Evolutionary conservation across 2,329 filamentous ascomycete genomes (phyloP).

Genomic region (Truncatella angustata): DNA sequence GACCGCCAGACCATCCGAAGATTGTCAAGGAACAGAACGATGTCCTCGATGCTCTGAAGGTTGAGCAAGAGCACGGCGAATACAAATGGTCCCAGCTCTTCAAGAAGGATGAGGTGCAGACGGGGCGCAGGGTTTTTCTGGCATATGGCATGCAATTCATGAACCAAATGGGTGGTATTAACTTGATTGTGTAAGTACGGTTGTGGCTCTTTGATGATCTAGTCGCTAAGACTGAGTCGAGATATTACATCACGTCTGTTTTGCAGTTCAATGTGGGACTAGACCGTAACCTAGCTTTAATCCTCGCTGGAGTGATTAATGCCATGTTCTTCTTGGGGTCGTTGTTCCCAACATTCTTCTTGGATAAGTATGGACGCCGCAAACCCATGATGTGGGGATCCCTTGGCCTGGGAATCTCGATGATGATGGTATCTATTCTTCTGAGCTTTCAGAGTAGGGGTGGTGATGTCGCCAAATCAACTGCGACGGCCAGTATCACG

Average conservation of each 20-base stretch:
- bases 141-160: constrained; percentile 47
- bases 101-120: constrained; percentile 40
- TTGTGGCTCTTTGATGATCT: no score
- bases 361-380: constrained; percentile 37
- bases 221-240: no score
- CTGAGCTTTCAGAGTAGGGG: constrained; percentile 21
- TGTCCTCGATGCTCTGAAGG: constrained; percentile 41
- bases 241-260: constrained; percentile 12
- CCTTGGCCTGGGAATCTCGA: constrained; percentile 30
- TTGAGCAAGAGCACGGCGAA: constrained; percentile 30
- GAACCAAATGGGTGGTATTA: constrained; percentile 49
- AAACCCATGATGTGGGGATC: constrained; percentile 42
- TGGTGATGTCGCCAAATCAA: constrained; percentile 15
- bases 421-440: constrained; percentile 36
- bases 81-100: constrained; percentile 40
- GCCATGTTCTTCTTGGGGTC: constrained; percentile 29
- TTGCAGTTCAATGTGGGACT: constrained; percentile 10
- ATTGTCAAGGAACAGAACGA: constrained; percentile 32
- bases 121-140: constrained; percentile 41
- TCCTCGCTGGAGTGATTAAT: constrained; percentile 14
- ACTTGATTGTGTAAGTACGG: constrained; percentile 36
- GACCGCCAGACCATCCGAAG: constrained; percentile 31
- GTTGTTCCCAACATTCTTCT: constrained; percentile 29
- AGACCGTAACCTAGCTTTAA: constrained; percentile 7
- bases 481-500: constrained; percentile 24